These are phyloP conservation scores for Cymbopogon flexuosus DNA, from an alignment of 202 grass and related monocot genomes.

Conservation along the genomic window DNA sequence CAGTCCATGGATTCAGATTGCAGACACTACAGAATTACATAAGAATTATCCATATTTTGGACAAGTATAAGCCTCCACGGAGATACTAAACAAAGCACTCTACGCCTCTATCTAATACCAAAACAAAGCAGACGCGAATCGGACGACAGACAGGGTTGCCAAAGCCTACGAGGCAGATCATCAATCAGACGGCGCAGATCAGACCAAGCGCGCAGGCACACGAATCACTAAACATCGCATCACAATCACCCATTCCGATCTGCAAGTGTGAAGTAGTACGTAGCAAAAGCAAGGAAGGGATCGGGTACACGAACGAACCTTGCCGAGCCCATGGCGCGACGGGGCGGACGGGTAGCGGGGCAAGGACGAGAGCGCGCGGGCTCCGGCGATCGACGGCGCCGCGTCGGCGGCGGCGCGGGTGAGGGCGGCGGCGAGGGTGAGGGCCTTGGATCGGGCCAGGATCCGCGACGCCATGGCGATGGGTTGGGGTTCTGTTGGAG, in stretches of 20 bases:
- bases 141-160: neutral
- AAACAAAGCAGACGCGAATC: neutral
- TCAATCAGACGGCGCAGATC: neutral
- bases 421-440: constrained; percentile 22
- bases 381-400: neutral
- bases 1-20: neutral
- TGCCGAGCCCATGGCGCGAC: constrained; percentile 17
- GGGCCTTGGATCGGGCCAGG: constrained; percentile 46
- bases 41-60: neutral
- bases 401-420: constrained; percentile 8
- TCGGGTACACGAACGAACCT: constrained; percentile 15
- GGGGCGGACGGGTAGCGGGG: constrained; percentile 7
- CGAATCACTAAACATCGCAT: neutral
- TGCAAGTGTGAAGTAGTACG: neutral
- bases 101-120: neutral
- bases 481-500: neutral
- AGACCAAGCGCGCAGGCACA: neutral
- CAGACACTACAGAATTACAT: neutral
- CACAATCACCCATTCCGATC: neutral
- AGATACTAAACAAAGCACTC: neutral
- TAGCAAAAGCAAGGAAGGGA: too few species aligned
- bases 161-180: neutral
- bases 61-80: neutral
- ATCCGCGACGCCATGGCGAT: constrained; percentile 49
- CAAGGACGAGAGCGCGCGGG: constrained; percentile 37